A percentile compares a stretch with the other conserved stretches of the same genome.
phyloP scores from a whole-genome alignment of 495 filamentous ascomycete genomes.

The Aspergillus biplanus region DNA sequence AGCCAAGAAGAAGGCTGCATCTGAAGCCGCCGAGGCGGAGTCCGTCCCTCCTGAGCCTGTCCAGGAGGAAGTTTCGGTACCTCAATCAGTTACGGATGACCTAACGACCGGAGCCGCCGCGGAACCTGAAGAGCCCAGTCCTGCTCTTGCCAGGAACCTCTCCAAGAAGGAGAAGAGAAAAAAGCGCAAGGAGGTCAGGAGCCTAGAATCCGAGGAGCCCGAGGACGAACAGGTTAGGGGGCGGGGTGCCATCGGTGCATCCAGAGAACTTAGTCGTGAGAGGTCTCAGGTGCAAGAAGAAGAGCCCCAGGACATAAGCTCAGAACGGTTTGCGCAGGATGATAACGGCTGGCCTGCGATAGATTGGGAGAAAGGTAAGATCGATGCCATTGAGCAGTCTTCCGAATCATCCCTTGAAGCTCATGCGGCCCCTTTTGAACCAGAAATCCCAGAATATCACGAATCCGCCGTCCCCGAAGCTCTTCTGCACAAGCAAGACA shows the following conservation, averaged over 20 bases:
- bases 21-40: slow-evolving; percentile 4
- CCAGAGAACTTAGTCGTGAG: slow-evolving; percentile 5
- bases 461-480: slow-evolving; percentile 36
- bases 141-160: slow-evolving; percentile 9
- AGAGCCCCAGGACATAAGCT: slow-evolving; percentile 22
- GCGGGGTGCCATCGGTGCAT: not conserved
- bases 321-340: slow-evolving; percentile 22
- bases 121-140: slow-evolving; percentile 17
- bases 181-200: slow-evolving; percentile 25
- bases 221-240: slow-evolving; percentile 11
- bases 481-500: slow-evolving; percentile 17
- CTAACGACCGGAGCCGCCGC: not conserved
- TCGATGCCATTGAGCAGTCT: slow-evolving; percentile 30
- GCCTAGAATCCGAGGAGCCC: slow-evolving; percentile 20
- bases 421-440: slow-evolving; percentile 34
- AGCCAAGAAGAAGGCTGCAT: slow-evolving; percentile 38
- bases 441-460: slow-evolving; percentile 42
- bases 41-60: not conserved
- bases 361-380: slow-evolving; percentile 41
- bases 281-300: slow-evolving; percentile 20
- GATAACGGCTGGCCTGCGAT: slow-evolving; percentile 43
- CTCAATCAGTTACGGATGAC: slow-evolving; percentile 5
- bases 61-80: slow-evolving; percentile 1
- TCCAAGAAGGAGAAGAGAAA: slow-evolving; percentile 34
- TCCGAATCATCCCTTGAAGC: slow-evolving; percentile 30